A percentile compares a stretch with the other conserved stretches of the same genome.
Conservation (phyloP, 306 rosid genomes). For the Sicyos baderoa region DNA sequence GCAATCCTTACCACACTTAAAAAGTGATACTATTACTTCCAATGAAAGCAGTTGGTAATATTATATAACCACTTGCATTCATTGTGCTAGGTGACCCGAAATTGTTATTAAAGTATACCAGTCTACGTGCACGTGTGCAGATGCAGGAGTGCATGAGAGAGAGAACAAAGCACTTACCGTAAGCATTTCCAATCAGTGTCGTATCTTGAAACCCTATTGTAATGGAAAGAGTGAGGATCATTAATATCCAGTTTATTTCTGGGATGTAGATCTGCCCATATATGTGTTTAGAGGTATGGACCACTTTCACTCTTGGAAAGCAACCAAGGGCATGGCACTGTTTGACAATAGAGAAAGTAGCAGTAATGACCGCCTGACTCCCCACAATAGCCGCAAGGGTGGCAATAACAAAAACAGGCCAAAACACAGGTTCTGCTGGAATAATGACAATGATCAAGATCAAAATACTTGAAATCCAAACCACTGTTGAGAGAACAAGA, state of each 20-base stretch:
- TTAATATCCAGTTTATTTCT: constrained; percentile 85
- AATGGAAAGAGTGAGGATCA: constrained; percentile 74
- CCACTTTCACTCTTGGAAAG: constrained; percentile 86
- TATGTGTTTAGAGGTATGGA: constrained; percentile 74
- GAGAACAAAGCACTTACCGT: constrained; percentile 41
- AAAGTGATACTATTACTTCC: neutral
- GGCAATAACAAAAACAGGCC: constrained; percentile 75
- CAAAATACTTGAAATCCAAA: constrained; percentile 12
- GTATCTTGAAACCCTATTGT: constrained; percentile 81
- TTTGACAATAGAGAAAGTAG: constrained; percentile 78
- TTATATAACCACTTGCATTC: neutral
- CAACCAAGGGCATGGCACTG: constrained; percentile 91
- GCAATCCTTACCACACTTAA: neutral
- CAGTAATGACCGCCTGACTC: constrained; percentile 85
- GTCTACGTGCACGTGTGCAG: neutral
- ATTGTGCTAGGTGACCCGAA: neutral
- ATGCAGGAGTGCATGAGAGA: constrained; percentile 8
- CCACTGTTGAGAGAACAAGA: constrained; percentile 13
- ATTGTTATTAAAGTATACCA: neutral
- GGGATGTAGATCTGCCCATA: constrained; percentile 83
- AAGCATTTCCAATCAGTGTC: constrained; percentile 73
- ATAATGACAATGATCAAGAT: constrained; percentile 20
- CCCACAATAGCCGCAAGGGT: constrained; percentile 86
- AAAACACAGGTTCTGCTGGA: constrained; percentile 55
- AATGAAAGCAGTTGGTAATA: neutral